Percentiles rank a stretch among this genome's conserved stretches.
Conservation (phyloP, 148 eudicot species). For the Pouteria glomerata region DNA sequence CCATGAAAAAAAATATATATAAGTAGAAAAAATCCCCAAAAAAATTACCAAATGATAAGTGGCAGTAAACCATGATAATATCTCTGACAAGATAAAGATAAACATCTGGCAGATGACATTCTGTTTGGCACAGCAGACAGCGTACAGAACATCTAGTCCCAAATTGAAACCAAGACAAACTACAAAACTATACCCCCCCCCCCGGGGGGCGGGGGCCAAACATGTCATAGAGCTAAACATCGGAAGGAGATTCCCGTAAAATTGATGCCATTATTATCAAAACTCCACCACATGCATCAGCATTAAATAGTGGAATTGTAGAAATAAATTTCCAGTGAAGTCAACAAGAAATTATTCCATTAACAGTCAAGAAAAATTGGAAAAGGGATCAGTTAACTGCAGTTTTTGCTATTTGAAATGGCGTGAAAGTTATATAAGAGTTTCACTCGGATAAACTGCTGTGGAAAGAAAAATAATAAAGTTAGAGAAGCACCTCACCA, state of each 20-base stretch:
- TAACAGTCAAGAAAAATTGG: neutral
- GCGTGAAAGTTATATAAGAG: neutral
- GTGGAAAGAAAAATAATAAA: neutral
- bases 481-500: slow-evolving; percentile 93
- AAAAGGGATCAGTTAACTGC: neutral
- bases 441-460: neutral
- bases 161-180: neutral
- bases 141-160: neutral
- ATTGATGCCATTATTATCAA: neutral
- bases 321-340: neutral
- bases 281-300: neutral
- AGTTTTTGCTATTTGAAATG: neutral
- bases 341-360: neutral
- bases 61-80: neutral
- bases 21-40: neutral
- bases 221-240: neutral
- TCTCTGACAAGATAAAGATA: neutral
- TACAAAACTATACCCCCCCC: neutral
- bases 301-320: neutral
- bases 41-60: neutral
- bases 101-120: neutral
- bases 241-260: neutral
- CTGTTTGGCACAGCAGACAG: neutral
- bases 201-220: too few species aligned
- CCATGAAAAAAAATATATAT: neutral